Evolutionary conservation across 225 moss, liverwort and hornwort species (phyloP).

Genomic region (Neckera pumila): DNA sequence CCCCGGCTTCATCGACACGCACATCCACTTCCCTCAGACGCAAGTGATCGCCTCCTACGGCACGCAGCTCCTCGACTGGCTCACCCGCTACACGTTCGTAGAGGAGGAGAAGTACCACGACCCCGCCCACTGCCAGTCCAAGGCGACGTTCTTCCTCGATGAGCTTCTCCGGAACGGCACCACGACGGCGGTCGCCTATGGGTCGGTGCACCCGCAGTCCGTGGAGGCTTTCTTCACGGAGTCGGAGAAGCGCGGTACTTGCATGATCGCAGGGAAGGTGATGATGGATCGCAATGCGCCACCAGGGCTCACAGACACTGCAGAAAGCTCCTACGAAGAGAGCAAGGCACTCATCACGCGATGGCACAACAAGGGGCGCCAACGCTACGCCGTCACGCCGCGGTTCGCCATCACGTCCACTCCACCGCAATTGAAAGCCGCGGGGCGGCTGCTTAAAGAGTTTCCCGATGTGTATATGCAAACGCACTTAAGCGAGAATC

Average conservation of each 20-base stretch:
- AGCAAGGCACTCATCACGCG: slow-evolving; percentile 13
- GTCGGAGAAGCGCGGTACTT: slow-evolving; percentile 26
- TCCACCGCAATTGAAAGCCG: slow-evolving; percentile 13
- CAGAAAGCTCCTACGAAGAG: slow-evolving; percentile 16
- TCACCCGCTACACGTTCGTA: slow-evolving; percentile 31
- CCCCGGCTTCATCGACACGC: slow-evolving; percentile 38
- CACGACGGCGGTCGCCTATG: slow-evolving; percentile 32
- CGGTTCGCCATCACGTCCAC: slow-evolving; percentile 40
- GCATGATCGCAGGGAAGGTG: slow-evolving; percentile 42
- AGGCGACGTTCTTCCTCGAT: slow-evolving; percentile 27
- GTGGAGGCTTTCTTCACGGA: slow-evolving; percentile 38
- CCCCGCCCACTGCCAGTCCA: not conserved
- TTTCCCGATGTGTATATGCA: slow-evolving; percentile 46
- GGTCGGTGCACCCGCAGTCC: slow-evolving; percentile 24
- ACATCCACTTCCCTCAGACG: slow-evolving; percentile 45
- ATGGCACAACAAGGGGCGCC: slow-evolving; percentile 35
- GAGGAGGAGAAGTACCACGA: slow-evolving; percentile 36
- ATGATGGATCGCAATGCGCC: slow-evolving; percentile 43
- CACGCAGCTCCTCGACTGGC: slow-evolving; percentile 41
- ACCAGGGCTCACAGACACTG: slow-evolving; percentile 9
- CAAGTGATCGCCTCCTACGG: slow-evolving; percentile 46
- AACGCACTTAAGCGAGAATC: slow-evolving; percentile 32
- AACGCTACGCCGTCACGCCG: slow-evolving; percentile 38
- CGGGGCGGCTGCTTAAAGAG: slow-evolving; percentile 15
- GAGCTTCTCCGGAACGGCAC: slow-evolving; percentile 38